Conservation (phyloP, 176 grass and related monocot genomes). For the Carex parvula region DNA sequence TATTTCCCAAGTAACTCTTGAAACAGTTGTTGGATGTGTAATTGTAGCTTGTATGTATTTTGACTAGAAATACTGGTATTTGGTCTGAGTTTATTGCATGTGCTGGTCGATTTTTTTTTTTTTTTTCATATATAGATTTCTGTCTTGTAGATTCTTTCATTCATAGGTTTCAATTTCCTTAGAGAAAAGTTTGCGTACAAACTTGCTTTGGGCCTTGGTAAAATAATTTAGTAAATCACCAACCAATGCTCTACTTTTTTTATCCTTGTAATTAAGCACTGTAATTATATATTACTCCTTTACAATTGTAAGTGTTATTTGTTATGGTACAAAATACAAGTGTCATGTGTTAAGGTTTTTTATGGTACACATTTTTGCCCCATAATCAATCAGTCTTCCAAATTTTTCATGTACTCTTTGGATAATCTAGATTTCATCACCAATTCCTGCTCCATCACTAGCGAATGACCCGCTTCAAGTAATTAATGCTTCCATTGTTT, state of each 20-base stretch:
- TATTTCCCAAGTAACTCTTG: background rate
- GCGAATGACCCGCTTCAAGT: background rate
- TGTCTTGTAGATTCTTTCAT: too few relatives aligned
- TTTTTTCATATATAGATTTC: background rate
- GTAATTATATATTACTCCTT: background rate
- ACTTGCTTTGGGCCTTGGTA: background rate
- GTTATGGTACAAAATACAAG: background rate
- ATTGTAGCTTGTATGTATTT: background rate
- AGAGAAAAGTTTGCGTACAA: background rate
- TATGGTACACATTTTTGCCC: background rate
- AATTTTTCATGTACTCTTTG: constrained; percentile 92
- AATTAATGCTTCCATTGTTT: constrained; percentile 64
- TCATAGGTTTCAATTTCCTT: background rate
- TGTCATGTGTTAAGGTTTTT: background rate
- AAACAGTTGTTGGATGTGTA: background rate
- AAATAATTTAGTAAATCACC: too few relatives aligned
- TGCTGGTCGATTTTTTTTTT: background rate
- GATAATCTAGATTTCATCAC: constrained; percentile 71
- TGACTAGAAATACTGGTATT: background rate
- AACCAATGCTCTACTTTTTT: too few relatives aligned
- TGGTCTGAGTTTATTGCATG: background rate
- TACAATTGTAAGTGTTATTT: background rate
- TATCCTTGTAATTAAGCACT: too few relatives aligned
- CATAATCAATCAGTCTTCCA: constrained; percentile 50
- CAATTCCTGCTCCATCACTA: constrained; percentile 52